Conservation (phyloP, 768 basidiomycete species). For the Lanmaoa pseudosensibilis region DNA sequence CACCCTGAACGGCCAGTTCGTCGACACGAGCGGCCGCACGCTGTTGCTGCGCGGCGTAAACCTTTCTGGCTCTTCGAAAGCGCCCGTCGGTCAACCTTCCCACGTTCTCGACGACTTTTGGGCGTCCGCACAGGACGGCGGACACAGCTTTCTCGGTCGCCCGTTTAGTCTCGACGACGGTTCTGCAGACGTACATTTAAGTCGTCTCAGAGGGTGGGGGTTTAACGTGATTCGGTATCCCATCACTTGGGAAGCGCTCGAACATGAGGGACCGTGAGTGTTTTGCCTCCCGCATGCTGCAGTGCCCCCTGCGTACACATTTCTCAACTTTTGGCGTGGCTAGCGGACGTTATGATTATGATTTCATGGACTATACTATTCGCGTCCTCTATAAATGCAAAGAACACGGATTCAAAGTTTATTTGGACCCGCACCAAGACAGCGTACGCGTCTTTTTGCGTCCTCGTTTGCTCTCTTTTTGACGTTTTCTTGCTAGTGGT, state of each 20-base stretch:
- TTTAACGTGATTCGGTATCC: constrained; percentile 83
- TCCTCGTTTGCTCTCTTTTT: not conserved
- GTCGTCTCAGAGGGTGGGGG: constrained; percentile 88
- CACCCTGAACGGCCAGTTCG: constrained; percentile 66
- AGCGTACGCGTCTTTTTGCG: constrained; percentile 54
- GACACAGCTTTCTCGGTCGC: constrained; percentile 68
- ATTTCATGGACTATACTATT: constrained; percentile 91
- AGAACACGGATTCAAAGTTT: constrained; percentile 87
- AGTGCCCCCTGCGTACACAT: no score
- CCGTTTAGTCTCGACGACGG: constrained; percentile 86
- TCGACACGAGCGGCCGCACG: constrained; percentile 73
- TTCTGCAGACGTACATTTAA: constrained; percentile 81
- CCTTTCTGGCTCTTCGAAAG: constrained; percentile 85
- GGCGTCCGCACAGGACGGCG: constrained; percentile 71
- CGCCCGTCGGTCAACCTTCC: constrained; percentile 69
- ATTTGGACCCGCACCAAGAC: constrained; percentile 96
- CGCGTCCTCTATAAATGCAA: constrained; percentile 88
- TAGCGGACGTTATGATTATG: constrained; percentile 87
- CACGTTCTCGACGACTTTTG: constrained; percentile 76
- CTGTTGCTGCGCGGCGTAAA: constrained; percentile 93
- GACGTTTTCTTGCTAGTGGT: constrained; percentile 67
- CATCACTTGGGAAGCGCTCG: constrained; percentile 94
- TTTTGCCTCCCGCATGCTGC: no score
- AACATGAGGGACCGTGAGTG: constrained; percentile 93
- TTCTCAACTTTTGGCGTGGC: not conserved